phyloP scores from a whole-genome alignment of 2,329 filamentous ascomycete genomes.

The Fusarium illudens region DNA sequence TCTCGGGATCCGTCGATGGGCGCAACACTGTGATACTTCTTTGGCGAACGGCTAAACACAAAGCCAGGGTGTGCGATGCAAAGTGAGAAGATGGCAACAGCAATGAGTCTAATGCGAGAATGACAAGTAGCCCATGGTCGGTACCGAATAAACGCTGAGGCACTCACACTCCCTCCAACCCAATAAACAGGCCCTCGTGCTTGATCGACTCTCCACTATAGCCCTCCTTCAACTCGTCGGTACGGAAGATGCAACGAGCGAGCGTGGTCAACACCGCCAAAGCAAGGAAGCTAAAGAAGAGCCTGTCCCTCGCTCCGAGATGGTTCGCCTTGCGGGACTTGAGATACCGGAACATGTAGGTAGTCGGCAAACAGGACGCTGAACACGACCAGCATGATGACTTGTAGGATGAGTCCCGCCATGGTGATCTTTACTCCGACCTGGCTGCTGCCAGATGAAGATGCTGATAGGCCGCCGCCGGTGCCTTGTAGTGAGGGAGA shows the following conservation, averaged over 20 bases:
- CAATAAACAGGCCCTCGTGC: conserved; percentile 54
- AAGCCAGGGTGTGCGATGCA: conserved; percentile 14
- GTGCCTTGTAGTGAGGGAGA: conserved; percentile 61
- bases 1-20: background rate
- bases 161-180: conserved; percentile 50
- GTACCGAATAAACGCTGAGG: accelerated
- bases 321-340: background rate
- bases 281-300: conserved; percentile 51
- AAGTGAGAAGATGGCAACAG: conserved; percentile 18
- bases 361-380: conserved; percentile 52
- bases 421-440: conserved; percentile 59
- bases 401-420: conserved; percentile 59
- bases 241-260: conserved; percentile 64
- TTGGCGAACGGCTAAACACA: background rate
- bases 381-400: conserved; percentile 57
- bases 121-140: background rate
- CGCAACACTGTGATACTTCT: conserved; percentile 6
- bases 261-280: conserved; percentile 63
- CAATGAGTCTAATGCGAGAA: conserved; percentile 15
- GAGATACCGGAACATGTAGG: conserved; percentile 49
- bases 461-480: conserved; percentile 56
- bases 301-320: background rate
- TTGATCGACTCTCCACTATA: conserved; percentile 60
- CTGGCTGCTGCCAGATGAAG: conserved; percentile 47
- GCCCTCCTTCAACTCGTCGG: conserved; percentile 64